phyloP scores from a whole-genome alignment of 768 basidiomycete species.

The Trametes coccinea region DNA sequence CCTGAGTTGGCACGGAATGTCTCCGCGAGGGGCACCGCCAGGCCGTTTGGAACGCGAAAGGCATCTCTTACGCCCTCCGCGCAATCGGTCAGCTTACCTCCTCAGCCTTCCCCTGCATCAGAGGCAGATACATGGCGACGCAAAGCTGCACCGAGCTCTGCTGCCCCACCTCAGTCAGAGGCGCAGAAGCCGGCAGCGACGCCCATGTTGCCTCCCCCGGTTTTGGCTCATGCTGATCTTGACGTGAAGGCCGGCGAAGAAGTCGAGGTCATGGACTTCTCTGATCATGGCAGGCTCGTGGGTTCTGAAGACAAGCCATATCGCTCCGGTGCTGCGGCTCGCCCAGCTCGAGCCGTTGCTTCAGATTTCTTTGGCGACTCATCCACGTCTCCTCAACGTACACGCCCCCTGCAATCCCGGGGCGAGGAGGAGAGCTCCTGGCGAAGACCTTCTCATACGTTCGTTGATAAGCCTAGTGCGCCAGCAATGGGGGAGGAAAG shows the following conservation, averaged over 20 bases:
- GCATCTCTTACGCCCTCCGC: slow-evolving; percentile 15
- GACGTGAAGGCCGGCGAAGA: slow-evolving; percentile 53
- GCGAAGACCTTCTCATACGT: slow-evolving; percentile 38
- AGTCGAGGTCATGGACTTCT: slow-evolving; percentile 80
- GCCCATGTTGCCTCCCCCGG: slow-evolving; percentile 27
- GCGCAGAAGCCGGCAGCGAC: slow-evolving; percentile 23
- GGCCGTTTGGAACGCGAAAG: slow-evolving; percentile 32
- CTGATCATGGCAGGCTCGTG: slow-evolving; percentile 71
- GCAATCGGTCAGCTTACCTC: neutral
- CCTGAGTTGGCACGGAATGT: slow-evolving; percentile 33
- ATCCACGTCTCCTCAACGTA: neutral
- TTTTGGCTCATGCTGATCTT: slow-evolving; percentile 41
- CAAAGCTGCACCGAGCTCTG: slow-evolving; percentile 42
- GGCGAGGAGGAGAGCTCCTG: slow-evolving; percentile 42
- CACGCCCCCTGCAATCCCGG: slow-evolving; percentile 29
- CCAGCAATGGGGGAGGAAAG: neutral
- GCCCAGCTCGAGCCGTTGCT: slow-evolving; percentile 53
- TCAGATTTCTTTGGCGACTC: slow-evolving; percentile 73
- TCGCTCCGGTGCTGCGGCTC: slow-evolving; percentile 26
- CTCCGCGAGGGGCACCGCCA: slow-evolving; percentile 34
- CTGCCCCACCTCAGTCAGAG: slow-evolving; percentile 38
- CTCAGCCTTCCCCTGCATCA: slow-evolving; percentile 33
- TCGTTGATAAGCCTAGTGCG: neutral
- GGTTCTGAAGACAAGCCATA: slow-evolving; percentile 39
- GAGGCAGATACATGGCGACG: slow-evolving; percentile 69